phyloP scores from a whole-genome alignment of 1,139 yeast genomes.

The Protomyces arabidopsidicola region DNA sequence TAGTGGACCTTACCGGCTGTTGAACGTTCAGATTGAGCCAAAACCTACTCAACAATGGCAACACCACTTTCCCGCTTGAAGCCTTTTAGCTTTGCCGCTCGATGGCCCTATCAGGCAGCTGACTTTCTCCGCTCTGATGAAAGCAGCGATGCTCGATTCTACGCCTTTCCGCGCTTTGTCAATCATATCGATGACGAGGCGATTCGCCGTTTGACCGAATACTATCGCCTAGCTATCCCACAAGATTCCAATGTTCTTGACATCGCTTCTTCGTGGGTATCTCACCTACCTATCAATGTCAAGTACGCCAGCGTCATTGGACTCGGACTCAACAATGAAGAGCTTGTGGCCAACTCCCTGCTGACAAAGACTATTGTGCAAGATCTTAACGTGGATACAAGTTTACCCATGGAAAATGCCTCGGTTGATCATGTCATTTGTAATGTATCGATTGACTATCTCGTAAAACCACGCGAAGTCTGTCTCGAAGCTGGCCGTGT shows the following conservation, averaged over 20 bases:
- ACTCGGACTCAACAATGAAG: conserved; percentile 17
- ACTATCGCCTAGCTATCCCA: conserved; percentile 4
- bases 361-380: conserved; percentile 7
- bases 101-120: conserved; percentile 18
- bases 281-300: conserved; percentile 14
- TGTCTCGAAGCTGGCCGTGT: conserved; percentile 18
- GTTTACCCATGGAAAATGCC: neutral
- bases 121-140: conserved; percentile 12
- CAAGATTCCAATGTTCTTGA: conserved; percentile 7
- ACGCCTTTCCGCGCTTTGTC: conserved; percentile 16
- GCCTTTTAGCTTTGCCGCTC: conserved; percentile 2
- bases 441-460: conserved; percentile 25
- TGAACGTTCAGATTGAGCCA: too few relatives aligned
- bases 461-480: conserved; percentile 12
- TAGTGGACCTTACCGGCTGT: too few relatives aligned
- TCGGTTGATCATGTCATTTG: conserved; percentile 16
- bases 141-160: conserved; percentile 13
- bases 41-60: neutral
- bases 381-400: conserved; percentile 13
- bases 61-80: neutral
- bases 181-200: conserved; percentile 26
- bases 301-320: conserved; percentile 1
- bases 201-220: conserved; percentile 4
- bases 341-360: conserved; percentile 12
- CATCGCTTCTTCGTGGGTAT: conserved; percentile 24